These are phyloP conservation scores for Coemansia umbellata DNA, from an alignment of 192 early-diverging fungal genomes.

Conservation along the genomic window DNA sequence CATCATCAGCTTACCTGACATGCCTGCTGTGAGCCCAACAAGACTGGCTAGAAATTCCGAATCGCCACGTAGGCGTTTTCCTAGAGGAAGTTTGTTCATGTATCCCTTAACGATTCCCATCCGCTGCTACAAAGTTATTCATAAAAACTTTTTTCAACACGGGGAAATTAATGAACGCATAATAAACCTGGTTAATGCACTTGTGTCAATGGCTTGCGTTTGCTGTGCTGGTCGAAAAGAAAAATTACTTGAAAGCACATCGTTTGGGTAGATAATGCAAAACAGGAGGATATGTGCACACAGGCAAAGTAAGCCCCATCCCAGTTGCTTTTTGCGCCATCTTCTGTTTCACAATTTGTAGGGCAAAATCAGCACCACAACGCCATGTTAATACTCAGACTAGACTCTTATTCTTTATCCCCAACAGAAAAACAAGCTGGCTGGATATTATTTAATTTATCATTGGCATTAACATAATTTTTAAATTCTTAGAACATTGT, in stretches of 20 bases:
- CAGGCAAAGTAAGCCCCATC: background rate
- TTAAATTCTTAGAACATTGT: background rate
- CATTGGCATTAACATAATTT: background rate
- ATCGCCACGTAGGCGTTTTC: conserved; percentile 23
- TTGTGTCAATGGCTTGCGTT: background rate
- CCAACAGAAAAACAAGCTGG: background rate
- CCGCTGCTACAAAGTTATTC: conserved; percentile 60
- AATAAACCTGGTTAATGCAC: background rate
- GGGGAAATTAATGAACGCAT: background rate
- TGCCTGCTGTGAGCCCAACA: conserved; percentile 50
- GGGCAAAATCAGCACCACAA: background rate
- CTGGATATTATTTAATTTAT: too few relatives aligned
- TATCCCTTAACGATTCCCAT: conserved; percentile 56
- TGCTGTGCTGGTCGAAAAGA: background rate
- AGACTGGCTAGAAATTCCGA: conserved; percentile 34
- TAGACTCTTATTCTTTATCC: background rate
- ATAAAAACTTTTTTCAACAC: too few relatives aligned
- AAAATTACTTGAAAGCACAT: background rate
- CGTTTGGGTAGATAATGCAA: background rate
- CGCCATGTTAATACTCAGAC: background rate
- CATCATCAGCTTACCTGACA: conserved; percentile 24
- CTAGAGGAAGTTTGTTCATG: conserved; percentile 23
- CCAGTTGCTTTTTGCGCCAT: background rate
- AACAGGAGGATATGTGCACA: background rate
- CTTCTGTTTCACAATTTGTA: conserved; percentile 1